Percentiles rank a stretch among this genome's conserved stretches.
Conservation (phyloP, 441 rosid genomes). For the Erodium texanum region DNA sequence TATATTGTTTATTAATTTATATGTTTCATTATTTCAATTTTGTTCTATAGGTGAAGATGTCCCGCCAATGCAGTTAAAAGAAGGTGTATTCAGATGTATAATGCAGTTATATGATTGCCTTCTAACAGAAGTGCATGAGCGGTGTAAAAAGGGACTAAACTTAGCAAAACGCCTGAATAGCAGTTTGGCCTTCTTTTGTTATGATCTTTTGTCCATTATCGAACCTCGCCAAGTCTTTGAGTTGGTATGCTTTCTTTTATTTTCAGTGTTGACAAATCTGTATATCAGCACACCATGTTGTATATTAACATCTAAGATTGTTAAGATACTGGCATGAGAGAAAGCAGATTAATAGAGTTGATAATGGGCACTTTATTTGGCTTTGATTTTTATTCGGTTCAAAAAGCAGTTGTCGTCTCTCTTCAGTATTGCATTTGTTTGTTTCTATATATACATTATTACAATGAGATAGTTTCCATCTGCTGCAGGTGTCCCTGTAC, state of each 20-base stretch:
- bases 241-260: conserved; percentile 47
- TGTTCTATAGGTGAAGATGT: conserved; percentile 76
- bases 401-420: neutral
- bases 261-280: conserved; percentile 7
- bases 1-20: neutral
- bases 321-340: neutral
- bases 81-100: conserved; percentile 89
- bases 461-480: neutral
- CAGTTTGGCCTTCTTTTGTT: conserved; percentile 98
- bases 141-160: conserved; percentile 95
- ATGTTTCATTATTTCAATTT: conserved; percentile 7
- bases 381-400: neutral
- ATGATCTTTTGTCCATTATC: conserved; percentile 86
- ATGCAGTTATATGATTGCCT: conserved; percentile 95
- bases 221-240: conserved; percentile 99
- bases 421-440: neutral
- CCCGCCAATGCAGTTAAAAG: conserved; percentile 97
- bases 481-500: conserved; percentile 82
- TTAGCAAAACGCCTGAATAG: conserved; percentile 94
- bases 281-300: neutral
- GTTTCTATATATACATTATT: neutral
- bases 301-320: neutral
- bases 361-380: neutral
- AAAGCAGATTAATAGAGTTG: neutral
- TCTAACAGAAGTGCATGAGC: conserved; percentile 95